Evolutionary conservation across 495 filamentous ascomycete species (phyloP).

Genomic region (Lasiosphaeria miniovina): DNA sequence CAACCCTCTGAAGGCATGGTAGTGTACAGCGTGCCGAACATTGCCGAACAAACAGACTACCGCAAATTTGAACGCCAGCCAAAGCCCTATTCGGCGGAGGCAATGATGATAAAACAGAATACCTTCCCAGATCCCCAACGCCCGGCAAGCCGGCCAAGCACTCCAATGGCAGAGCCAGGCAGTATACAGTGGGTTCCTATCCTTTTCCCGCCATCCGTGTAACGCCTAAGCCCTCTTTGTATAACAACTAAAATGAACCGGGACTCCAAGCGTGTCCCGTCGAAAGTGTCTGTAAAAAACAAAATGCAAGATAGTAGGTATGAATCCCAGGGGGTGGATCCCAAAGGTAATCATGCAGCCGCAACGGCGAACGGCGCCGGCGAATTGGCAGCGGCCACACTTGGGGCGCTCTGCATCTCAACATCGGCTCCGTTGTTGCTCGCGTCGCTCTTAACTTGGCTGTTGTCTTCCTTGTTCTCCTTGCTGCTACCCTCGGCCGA

Average conservation of each 20-base stretch:
- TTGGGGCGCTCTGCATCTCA: slow-evolving; percentile 43
- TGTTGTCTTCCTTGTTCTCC: slow-evolving; percentile 63
- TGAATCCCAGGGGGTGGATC: background rate
- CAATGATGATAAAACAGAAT: background rate
- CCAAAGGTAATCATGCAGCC: slow-evolving; percentile 8
- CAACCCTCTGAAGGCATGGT: background rate
- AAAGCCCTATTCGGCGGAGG: background rate
- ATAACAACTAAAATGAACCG: background rate
- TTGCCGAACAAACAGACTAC: background rate
- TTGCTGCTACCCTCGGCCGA: slow-evolving; percentile 73
- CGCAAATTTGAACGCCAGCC: background rate
- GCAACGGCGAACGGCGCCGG: slow-evolving; percentile 32
- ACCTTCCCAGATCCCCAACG: background rate
- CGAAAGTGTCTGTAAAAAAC: background rate
- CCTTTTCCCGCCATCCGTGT: background rate
- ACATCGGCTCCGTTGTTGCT: slow-evolving; percentile 56
- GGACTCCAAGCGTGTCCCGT: background rate
- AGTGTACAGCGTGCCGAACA: background rate
- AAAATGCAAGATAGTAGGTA: background rate
- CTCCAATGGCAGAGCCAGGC: background rate
- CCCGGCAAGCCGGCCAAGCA: background rate
- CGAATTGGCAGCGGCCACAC: slow-evolving; percentile 39
- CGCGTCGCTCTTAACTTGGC: slow-evolving; percentile 65
- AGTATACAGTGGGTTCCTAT: background rate
- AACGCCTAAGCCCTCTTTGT: background rate